Base-by-base conservation (phyloP, 345 rosid genomes). In the Boechera retrofracta region DNA sequence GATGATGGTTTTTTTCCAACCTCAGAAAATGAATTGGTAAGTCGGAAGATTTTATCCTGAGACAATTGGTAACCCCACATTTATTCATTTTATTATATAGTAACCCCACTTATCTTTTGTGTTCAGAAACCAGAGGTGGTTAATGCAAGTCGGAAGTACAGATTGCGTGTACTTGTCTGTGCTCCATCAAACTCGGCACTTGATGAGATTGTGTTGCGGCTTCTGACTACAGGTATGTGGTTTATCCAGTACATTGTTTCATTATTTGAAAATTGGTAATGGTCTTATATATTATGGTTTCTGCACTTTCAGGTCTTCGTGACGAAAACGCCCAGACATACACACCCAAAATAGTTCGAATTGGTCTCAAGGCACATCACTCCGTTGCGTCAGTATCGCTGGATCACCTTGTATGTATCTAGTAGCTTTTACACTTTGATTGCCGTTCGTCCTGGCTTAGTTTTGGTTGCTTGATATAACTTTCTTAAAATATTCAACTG, bases 151-250 rank as follows among this genome's bases (percentile, higher is more conserved):
- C 89, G 96, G 67, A 89, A 83, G 79, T 88, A 87, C 77, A 88
- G 89, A 71, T 78, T 86, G 32, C 89, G 98, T 57, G 91, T 92
- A 79, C 87, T 95, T 69, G 96, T 95, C 54, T 95, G 97, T 82
- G 98, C 99, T 66, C 98, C 97, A 71, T 95, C 99, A 72, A 95
- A 95, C 84, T 95, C 99, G 47, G 99, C 98, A 16, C 91, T 95
- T 77, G 98, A 95, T 85, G 99, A 95, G 87, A 95, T 92, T 77
- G 91, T 95, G 59, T 69, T 87, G 76, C 94, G 97, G 75, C 89
- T 95, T 84, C 78, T 95, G 51, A 86, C 81, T 74, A 73, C 87
- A 21, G 98, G 99, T 92, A 85, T 76, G 64, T 71, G 42, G 67
- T 71, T 67, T 73, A 39, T 71, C 59, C 48, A 54, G 5, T 29